Base-by-base conservation (phyloP, 805 yeast genomes). In the Candida loeiensis region DNA sequence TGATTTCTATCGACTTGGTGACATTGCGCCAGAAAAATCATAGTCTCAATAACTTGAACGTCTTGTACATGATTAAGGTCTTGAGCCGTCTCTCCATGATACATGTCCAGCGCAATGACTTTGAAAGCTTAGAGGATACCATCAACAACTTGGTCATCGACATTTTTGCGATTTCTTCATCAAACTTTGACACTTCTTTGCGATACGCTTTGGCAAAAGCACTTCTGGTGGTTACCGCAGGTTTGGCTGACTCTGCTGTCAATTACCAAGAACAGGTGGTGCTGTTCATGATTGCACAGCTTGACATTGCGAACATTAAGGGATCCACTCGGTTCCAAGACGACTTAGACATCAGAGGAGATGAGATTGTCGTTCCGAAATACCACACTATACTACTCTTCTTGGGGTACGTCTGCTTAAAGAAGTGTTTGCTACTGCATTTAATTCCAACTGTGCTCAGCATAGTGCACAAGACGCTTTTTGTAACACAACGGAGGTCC, bases 171-270 rank as follows among this genome's bases (percentile, higher is more conserved):
- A 40, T 47, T 30, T 46, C 79, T 40, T 64, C 65, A n/a, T 60
- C 71, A 34, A 61, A 57, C 1, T 49, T 65, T 25, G 85, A 77
- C 39, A 76, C 85, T 0, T 61, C 65, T 2, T 72, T 82, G 2
- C 62, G 96, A 39, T 81, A 80, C 46, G 64, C 78, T 1, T 64
- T 82, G 24, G 85, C 96, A 1, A 84, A 82, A 54, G 78, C 81
- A 17, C 56, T 84, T 19, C 76, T 84, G 4, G 67, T 76, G 33
- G 53, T 86, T 4, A 54, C 64, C 8, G 37, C 56, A 4, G 48
- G 66, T 3, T 46, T 75, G 12, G 59, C 64, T 1, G 40, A 46
- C 0, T 58, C 58, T 1, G 66, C 70, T 1, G 44, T 46, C 9
- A 69, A 68, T 18, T 65, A 70, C 45, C 67, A 65, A n/a, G 50